A percentile compares a stretch with the other conserved stretches of the same genome.
Conservation (phyloP, 1,284 basidiomycete genomes). For the Erythrobasidium hasegawianum region DNA sequence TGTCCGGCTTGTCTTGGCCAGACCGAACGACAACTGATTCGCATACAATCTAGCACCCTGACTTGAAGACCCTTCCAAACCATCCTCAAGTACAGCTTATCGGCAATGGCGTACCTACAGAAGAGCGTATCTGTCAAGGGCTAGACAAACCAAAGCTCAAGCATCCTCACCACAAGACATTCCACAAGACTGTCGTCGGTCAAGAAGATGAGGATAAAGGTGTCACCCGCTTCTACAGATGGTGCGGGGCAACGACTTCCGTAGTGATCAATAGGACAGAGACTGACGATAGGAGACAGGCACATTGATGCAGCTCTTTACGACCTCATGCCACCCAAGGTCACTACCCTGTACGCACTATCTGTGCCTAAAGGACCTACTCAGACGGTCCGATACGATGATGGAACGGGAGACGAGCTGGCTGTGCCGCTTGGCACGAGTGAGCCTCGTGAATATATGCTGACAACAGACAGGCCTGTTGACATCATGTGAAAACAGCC, state of each 20-base stretch:
- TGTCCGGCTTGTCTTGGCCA: background rate
- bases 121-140: constrained; percentile 38
- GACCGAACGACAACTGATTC: background rate
- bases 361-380: constrained; percentile 63
- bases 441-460: constrained; percentile 61
- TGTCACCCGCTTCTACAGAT: constrained; percentile 78
- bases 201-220: constrained; percentile 71
- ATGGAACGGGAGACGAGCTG: constrained; percentile 78
- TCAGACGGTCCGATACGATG: constrained; percentile 78
- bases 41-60: constrained; percentile 45
- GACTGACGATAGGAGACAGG: constrained; percentile 30
- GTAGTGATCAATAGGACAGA: background rate
- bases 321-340: constrained; percentile 65
- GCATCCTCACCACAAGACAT: constrained; percentile 81
- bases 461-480: background rate
- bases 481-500: background rate
- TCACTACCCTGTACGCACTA: constrained; percentile 81
- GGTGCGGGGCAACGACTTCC: constrained; percentile 51
- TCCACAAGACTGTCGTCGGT: constrained; percentile 78
- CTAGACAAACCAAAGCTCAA: constrained; percentile 51
- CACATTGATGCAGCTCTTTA: constrained; percentile 93
- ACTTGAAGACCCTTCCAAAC: constrained; percentile 48
- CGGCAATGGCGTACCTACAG: constrained; percentile 45
- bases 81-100: constrained; percentile 50
- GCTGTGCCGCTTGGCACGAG: constrained; percentile 80